These are phyloP conservation scores for Solanum tarijense DNA, from an alignment of 257 asterid species.

Conservation along the genomic window DNA sequence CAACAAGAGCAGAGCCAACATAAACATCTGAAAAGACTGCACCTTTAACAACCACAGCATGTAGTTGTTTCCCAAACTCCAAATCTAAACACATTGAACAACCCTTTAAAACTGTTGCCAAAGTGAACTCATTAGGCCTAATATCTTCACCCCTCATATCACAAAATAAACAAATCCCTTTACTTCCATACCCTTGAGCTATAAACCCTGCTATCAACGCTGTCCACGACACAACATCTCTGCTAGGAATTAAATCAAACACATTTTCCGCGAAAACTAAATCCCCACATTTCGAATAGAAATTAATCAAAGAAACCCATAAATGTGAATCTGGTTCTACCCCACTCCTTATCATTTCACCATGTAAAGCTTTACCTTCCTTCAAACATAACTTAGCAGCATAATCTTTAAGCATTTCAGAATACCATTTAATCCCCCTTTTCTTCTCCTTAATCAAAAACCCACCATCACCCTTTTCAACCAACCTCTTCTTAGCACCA, in stretches of 20 bases:
- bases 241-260: slow-evolving; percentile 43
- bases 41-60: slow-evolving; percentile 56
- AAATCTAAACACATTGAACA: slow-evolving; percentile 54
- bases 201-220: slow-evolving; percentile 73
- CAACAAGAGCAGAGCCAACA: slow-evolving; percentile 65
- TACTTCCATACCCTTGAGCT: slow-evolving; percentile 47
- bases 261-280: slow-evolving; percentile 24
- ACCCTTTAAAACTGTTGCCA: slow-evolving; percentile 65
- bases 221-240: slow-evolving; percentile 76
- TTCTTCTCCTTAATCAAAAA: slow-evolving; percentile 3
- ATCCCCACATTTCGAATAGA: slow-evolving; percentile 61
- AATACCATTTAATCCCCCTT: slow-evolving; percentile 40
- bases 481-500: slow-evolving; percentile 10
- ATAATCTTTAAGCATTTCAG: slow-evolving; percentile 43
- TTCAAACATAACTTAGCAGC: slow-evolving; percentile 23
- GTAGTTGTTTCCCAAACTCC: slow-evolving; percentile 64
- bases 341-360: slow-evolving; percentile 38
- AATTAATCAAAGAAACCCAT: slow-evolving; percentile 65
- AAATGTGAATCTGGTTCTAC: slow-evolving; percentile 51
- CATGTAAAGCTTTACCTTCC: slow-evolving; percentile 62
- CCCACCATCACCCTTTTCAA: not conserved
- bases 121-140: slow-evolving; percentile 66
- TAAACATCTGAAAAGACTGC: slow-evolving; percentile 52
- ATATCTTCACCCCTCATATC: slow-evolving; percentile 56
- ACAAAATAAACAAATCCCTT: slow-evolving; percentile 43